phyloP scores from a whole-genome alignment of 1,284 basidiomycete species.

The Apiotrichum akiyoshidainum region DNA sequence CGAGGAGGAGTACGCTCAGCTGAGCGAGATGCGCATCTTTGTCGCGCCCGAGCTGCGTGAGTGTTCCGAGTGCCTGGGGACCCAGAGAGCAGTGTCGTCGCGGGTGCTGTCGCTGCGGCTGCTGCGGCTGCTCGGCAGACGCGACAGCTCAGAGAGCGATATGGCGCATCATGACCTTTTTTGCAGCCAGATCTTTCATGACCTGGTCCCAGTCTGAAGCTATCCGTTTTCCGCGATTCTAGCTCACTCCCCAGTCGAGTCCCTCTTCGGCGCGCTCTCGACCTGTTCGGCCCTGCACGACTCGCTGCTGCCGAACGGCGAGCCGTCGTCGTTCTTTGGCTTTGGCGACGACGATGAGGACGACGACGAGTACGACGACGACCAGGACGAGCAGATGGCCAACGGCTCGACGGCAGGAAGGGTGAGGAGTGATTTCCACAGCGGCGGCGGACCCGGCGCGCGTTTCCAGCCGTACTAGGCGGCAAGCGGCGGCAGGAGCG shows the following conservation, averaged over 20 bases:
- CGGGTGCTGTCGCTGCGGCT: no score
- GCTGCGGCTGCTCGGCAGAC: no score
- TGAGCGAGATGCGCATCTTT: conserved; percentile 73
- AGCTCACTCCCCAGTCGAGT: conserved; percentile 62
- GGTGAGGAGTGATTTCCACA: conserved; percentile 87
- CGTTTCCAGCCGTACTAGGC: conserved; percentile 83
- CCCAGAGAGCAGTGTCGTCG: not conserved
- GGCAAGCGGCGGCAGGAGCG: not conserved
- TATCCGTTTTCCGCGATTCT: not conserved
- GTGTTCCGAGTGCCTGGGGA: conserved; percentile 44
- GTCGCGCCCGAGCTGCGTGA: conserved; percentile 64
- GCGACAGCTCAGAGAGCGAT: no score
- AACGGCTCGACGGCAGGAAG: conserved; percentile 64
- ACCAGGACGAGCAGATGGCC: conserved; percentile 48
- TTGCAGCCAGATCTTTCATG: not conserved
- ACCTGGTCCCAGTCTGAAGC: no score
- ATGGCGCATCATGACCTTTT: no score
- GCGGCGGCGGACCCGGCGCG: conserved; percentile 57
- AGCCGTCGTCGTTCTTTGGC: conserved; percentile 45
- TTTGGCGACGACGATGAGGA: conserved; percentile 55
- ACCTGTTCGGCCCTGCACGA: conserved; percentile 86
- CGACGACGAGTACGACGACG: conserved; percentile 25
- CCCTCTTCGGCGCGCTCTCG: conserved; percentile 83
- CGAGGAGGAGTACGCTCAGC: conserved; percentile 57
- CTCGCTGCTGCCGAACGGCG: conserved; percentile 57